phyloP scores from a whole-genome alignment of 495 filamentous ascomycete species.

The Pseudotulostoma volvatum region DNA sequence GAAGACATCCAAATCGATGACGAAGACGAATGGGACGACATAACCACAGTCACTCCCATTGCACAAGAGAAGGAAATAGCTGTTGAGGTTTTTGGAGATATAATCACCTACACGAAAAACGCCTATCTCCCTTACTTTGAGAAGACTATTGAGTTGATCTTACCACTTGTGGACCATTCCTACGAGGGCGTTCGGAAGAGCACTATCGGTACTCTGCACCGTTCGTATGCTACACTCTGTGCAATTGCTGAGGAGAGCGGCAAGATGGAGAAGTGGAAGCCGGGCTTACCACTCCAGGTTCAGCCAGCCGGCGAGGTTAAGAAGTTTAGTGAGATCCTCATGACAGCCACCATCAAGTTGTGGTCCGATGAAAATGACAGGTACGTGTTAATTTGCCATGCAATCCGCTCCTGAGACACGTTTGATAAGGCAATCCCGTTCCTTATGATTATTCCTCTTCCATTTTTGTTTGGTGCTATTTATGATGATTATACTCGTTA shows the following conservation, averaged over 20 bases:
- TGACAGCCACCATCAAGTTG: conserved; percentile 64
- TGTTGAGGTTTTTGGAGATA: conserved; percentile 81
- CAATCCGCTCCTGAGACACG: no score
- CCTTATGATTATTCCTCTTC: conserved; percentile 7
- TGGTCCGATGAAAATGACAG: conserved; percentile 86
- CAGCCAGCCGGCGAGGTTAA: conserved; percentile 57
- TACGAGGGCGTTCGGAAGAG: conserved; percentile 92
- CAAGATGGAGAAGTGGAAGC: conserved; percentile 66
- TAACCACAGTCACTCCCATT: conserved; percentile 64
- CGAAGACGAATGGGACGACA: conserved; percentile 73
- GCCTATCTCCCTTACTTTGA: conserved; percentile 76
- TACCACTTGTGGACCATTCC: conserved; percentile 64
- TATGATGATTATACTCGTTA: conserved; percentile 86
- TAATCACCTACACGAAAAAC: conserved; percentile 67
- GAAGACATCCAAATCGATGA: conserved; percentile 55
- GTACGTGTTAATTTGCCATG: conserved; percentile 43
- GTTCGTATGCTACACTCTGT: conserved; percentile 85
- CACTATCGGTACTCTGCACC: conserved; percentile 78
- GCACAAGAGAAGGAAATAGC: conserved; percentile 96
- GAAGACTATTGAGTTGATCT: conserved; percentile 68
- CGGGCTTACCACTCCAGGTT: conserved; percentile 69
- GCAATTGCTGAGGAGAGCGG: conserved; percentile 67
- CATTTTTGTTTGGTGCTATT: conserved; percentile 9
- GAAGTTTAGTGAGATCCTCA: conserved; percentile 77
- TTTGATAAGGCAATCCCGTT: no score